Evolutionary conservation across 495 filamentous ascomycete genomes (phyloP), one percentile per base, ranked within the genome.

Genomic region (Aspergillus campestris): DNA sequence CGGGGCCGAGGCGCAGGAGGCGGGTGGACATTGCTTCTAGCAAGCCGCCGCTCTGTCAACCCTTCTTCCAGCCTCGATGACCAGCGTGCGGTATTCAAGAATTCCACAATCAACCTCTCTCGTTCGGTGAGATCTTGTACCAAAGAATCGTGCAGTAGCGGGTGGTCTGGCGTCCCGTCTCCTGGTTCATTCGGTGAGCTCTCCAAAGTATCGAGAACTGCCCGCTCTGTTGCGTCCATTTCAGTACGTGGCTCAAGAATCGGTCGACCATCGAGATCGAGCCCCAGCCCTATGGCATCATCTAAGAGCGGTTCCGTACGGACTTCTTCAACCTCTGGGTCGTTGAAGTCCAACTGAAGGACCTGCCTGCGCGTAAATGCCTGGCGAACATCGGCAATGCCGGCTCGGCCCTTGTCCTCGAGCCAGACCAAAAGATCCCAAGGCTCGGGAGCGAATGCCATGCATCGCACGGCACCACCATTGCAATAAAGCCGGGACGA

Each of bases 401-500:
- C 90, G 31, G 91, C 76, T 51, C 85, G 77, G 7, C 87, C 90
- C 48, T 82, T 83, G 49, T 94, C 84, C 65, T 98, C 92, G 14
- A 89, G 80, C 89, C 91, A 96, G 18, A 94, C 85, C 31, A 98
- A 72, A 11, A 98, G 77, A 61, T 98, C 91, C 77, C 82, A 86
- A 8, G 90, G 87, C 13, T 84, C 86, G 3, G 92, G 89, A 0
- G 86, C 84, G 59, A 98, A 98, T 15, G 81, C 74, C 81, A 98
- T 91, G 44, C 88, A 86, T 41, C 92, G 80, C 41, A 98, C 81
- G 36, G 92, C 89, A 44, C 94, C 91, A 13, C 71, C 74, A 36
- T 80, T 78, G 13, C 59, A 61, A 44, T 69, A 69, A 7, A 79
- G 68, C 47, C 81, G 68, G 1, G 83, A 82, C 6, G 83, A 81